These are phyloP conservation scores for Dendrobium officinale DNA, from an alignment of 106 monocot genomes.

Conservation along the genomic window DNA sequence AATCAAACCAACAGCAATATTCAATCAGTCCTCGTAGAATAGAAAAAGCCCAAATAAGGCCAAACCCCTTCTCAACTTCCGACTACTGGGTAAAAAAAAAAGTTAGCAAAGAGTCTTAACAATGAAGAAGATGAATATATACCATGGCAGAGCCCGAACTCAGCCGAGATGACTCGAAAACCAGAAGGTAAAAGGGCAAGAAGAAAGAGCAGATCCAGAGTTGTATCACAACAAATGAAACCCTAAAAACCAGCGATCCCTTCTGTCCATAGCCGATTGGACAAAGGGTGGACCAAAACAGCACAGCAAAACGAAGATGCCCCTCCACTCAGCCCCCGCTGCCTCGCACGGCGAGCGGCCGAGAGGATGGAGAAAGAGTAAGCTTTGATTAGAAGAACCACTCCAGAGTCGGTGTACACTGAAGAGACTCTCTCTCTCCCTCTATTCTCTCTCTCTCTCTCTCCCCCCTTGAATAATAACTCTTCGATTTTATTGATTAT, in stretches of 20 bases:
- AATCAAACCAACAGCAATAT: neutral
- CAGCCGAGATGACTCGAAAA: neutral
- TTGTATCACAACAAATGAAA: neutral
- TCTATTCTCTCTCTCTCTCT: too few relatives aligned
- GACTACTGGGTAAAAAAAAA: constrained; percentile 5
- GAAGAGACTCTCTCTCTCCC: too few relatives aligned
- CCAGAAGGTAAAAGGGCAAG: neutral
- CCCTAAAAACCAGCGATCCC: constrained; percentile 2
- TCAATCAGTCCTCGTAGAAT: neutral
- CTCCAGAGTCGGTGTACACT: neutral
- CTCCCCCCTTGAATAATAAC: too few relatives aligned
- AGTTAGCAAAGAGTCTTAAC: neutral
- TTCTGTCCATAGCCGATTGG: neutral
- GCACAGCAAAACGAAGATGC: neutral
- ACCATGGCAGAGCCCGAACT: neutral
- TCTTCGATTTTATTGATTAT: too few relatives aligned
- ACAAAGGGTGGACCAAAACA: neutral
- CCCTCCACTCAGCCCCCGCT: neutral
- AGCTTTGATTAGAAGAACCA: neutral
- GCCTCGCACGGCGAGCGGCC: neutral
- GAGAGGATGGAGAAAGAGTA: neutral
- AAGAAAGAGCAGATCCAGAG: constrained; percentile 9
- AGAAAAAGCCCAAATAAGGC: constrained; percentile 1
- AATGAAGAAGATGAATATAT: neutral
- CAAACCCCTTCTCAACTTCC: too few relatives aligned